Evolutionary conservation across 768 basidiomycete species (phyloP).

Genomic region (Agrocybe pediades): DNA sequence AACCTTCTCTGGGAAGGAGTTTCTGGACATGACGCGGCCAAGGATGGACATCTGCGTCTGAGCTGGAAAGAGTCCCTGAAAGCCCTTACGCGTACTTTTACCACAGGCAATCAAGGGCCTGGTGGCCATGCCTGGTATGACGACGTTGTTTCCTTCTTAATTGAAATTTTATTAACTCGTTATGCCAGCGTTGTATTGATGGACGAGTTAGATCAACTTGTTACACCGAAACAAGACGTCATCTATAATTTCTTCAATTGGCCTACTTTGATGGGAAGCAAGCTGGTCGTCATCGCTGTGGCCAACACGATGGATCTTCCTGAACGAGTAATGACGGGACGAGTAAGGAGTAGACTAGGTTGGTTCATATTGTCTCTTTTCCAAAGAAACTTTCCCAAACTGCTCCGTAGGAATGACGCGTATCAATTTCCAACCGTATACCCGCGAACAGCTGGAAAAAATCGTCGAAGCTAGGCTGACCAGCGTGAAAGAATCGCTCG

Average conservation of each 20-base stretch:
- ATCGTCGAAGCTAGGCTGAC: slow-evolving; percentile 86
- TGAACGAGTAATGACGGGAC: slow-evolving; percentile 88
- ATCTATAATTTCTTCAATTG: slow-evolving; percentile 99
- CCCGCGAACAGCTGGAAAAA: slow-evolving; percentile 70
- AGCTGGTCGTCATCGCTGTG: slow-evolving; percentile 93
- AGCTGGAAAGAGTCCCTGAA: slow-evolving; percentile 81
- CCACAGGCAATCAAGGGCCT: slow-evolving; percentile 68
- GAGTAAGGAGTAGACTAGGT: slow-evolving; percentile 93
- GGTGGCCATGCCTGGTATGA: slow-evolving; percentile 86
- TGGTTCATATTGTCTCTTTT: slow-evolving; percentile 19
- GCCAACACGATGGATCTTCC: slow-evolving; percentile 99
- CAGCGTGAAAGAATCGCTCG: slow-evolving; percentile 54
- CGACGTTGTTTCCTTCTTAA: slow-evolving; percentile 1
- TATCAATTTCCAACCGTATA: slow-evolving; percentile 93
- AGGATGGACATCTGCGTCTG: slow-evolving; percentile 64
- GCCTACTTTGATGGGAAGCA: slow-evolving; percentile 88
- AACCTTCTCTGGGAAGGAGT: slow-evolving; percentile 90
- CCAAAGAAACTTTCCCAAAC: not conserved
- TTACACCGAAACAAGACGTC: slow-evolving; percentile 96
- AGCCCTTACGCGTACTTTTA: slow-evolving; percentile 78
- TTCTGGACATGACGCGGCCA: slow-evolving; percentile 71
- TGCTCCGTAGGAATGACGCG: slow-evolving; percentile 72
- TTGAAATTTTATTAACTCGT: slow-evolving; percentile 3
- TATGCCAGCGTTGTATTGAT: slow-evolving; percentile 86
- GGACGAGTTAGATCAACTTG: slow-evolving; percentile 97